Evolutionary conservation across 129 eudicot genomes (phyloP).

Genomic region (Ambrosia trifida): DNA sequence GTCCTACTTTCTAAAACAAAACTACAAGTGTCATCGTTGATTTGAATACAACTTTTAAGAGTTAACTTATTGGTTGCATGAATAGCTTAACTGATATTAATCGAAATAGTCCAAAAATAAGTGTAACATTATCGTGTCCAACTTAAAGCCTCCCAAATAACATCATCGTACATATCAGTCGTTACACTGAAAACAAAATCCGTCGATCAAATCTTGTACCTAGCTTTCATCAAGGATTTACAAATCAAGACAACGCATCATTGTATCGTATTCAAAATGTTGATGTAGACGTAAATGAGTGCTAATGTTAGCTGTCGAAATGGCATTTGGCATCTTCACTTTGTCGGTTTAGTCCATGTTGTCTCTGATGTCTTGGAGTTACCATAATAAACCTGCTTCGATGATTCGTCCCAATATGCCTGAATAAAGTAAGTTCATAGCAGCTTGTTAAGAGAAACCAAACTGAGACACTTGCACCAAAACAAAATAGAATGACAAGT

Average conservation of each 20-base stretch:
- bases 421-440: slow-evolving; percentile 24
- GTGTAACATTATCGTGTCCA: background rate
- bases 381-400: slow-evolving; percentile 86
- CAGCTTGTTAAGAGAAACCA: background rate
- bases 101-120: background rate
- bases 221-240: background rate
- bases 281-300: background rate
- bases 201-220: background rate
- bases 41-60: background rate
- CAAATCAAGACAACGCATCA: background rate
- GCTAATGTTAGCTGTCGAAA: slow-evolving; percentile 22
- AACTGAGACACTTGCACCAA: background rate
- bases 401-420: slow-evolving; percentile 92
- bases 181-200: background rate
- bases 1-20: too few species aligned
- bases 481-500: background rate
- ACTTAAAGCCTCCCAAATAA: background rate
- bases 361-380: slow-evolving; percentile 75
- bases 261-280: background rate
- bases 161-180: background rate
- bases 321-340: slow-evolving; percentile 6
- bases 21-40: too few species aligned
- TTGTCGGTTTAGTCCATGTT: slow-evolving; percentile 71
- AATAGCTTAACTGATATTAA: background rate
- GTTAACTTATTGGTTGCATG: background rate